A percentile compares a stretch with the other conserved stretches of the same genome.
Conservation (phyloP, 2,329 filamentous ascomycete species). For the Sporothrix luriei region DNA sequence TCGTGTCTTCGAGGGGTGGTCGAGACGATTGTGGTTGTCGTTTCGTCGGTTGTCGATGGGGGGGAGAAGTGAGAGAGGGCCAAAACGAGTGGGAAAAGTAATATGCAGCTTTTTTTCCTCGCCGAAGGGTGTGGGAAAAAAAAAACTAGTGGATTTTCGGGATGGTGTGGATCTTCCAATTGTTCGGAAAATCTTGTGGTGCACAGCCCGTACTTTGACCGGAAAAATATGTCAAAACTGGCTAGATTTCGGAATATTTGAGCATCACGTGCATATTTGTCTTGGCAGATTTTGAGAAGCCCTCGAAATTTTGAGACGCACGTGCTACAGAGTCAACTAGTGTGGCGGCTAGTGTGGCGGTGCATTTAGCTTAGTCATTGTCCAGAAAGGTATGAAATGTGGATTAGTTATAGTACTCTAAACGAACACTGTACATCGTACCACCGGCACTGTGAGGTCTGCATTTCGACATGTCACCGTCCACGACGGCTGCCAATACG, state of each 20-base stretch:
- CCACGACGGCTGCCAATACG: slow-evolving; percentile 29
- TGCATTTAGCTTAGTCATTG: not conserved
- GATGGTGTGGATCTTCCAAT: slow-evolving; percentile 5
- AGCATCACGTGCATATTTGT: slow-evolving; percentile 24
- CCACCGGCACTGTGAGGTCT: not conserved
- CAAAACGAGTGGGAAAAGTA: slow-evolving; percentile 12
- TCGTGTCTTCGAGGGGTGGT: slow-evolving; percentile 39
- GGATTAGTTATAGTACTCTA: no score
- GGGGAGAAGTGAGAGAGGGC: slow-evolving; percentile 20
- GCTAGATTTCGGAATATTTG: slow-evolving; percentile 11
- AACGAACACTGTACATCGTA: no score
- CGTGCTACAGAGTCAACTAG: not conserved
- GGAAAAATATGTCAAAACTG: slow-evolving; percentile 24
- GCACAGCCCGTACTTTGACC: not conserved
- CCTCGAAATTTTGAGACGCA: not conserved
- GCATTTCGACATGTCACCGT: slow-evolving; percentile 2
- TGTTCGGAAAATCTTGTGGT: not conserved
- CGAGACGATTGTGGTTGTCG: slow-evolving; percentile 29
- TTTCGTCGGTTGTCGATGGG: slow-evolving; percentile 37
- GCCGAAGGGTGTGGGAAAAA: slow-evolving; percentile 26
- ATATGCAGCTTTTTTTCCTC: slow-evolving; percentile 27
- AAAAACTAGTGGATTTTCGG: slow-evolving; percentile 27
- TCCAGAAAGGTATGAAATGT: not conserved
- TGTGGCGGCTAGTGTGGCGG: slow-evolving; percentile 19
- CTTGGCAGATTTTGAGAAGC: not conserved